These are phyloP conservation scores for Gymnopilus junonius DNA, from an alignment of 768 basidiomycete genomes.

Conservation along the genomic window DNA sequence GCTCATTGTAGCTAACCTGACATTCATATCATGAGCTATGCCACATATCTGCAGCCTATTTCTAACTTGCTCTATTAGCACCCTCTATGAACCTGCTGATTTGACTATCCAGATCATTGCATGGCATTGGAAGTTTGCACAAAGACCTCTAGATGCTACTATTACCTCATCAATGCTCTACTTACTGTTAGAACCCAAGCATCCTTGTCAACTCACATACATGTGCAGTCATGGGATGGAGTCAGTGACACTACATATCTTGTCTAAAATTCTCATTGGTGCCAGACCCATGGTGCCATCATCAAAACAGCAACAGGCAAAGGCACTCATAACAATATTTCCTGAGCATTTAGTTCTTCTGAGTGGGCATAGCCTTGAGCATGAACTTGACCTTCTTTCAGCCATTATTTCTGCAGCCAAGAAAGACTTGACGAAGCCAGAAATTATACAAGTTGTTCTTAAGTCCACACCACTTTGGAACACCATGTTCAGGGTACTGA, in stretches of 20 bases:
- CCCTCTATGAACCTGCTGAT: neutral
- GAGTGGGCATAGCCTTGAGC: neutral
- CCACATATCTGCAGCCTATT: neutral
- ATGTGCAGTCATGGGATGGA: neutral
- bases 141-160: neutral
- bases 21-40: conserved; percentile 1
- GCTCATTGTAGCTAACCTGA: neutral
- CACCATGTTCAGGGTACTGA: neutral
- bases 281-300: neutral
- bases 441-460: neutral
- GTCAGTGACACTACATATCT: neutral
- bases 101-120: conserved; percentile 10
- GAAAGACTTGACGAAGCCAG: neutral
- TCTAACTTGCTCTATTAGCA: neutral
- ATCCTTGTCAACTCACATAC: neutral
- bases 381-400: neutral
- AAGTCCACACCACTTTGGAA: neutral
- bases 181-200: neutral
- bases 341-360: conserved; percentile 1
- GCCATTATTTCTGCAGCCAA: neutral
- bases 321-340: conserved; percentile 1
- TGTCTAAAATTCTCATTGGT: conserved; percentile 3
- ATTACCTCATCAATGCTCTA: conserved; percentile 2
- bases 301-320: conserved; percentile 4
- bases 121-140: conserved; percentile 5